Conservation (phyloP, 2,329 filamentous ascomycete species). For the Fusarium napiforme region DNA sequence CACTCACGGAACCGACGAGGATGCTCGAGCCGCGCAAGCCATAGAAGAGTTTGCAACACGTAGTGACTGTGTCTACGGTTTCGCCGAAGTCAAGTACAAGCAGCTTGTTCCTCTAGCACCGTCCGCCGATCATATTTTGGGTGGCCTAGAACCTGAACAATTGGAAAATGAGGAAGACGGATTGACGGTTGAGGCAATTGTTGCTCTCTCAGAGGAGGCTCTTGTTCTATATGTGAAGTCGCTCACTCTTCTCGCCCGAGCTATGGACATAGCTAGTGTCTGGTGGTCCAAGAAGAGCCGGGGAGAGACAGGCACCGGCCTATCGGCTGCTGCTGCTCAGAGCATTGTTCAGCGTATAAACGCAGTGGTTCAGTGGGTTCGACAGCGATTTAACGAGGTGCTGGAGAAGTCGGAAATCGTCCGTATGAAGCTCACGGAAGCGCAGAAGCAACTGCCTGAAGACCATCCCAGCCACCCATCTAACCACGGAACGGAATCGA, state of each 20-base stretch:
- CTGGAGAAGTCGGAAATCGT: conserved; percentile 96
- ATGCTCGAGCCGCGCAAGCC: conserved; percentile 78
- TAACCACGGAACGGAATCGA: conserved; percentile 74
- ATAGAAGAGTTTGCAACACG: conserved; percentile 93
- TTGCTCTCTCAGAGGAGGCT: conserved; percentile 91
- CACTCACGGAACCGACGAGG: conserved; percentile 75
- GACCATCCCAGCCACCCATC: conserved; percentile 88
- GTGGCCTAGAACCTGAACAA: conserved; percentile 68
- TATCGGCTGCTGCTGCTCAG: conserved; percentile 56
- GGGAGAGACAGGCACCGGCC: conserved; percentile 62
- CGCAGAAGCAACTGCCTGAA: conserved; percentile 82
- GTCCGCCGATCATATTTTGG: conserved; percentile 76
- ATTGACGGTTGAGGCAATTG: conserved; percentile 85
- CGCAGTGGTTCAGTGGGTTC: conserved; percentile 94
- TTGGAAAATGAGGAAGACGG: conserved; percentile 72
- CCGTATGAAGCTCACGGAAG: conserved; percentile 86
- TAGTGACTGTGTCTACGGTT: conserved; percentile 96
- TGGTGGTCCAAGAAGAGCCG: conserved; percentile 89
- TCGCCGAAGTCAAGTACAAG: conserved; percentile 98
- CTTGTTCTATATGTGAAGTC: conserved; percentile 97
- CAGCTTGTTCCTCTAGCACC: conserved; percentile 92
- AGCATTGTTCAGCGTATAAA: conserved; percentile 80
- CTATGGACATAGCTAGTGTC: conserved; percentile 91
- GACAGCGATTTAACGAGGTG: conserved; percentile 94
- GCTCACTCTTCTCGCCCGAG: conserved; percentile 86